Evolutionary conservation across 495 filamentous ascomycete genomes (phyloP), one percentile per base, ranked within the genome.

Genomic region (Aspergillus olivimuriae): DNA sequence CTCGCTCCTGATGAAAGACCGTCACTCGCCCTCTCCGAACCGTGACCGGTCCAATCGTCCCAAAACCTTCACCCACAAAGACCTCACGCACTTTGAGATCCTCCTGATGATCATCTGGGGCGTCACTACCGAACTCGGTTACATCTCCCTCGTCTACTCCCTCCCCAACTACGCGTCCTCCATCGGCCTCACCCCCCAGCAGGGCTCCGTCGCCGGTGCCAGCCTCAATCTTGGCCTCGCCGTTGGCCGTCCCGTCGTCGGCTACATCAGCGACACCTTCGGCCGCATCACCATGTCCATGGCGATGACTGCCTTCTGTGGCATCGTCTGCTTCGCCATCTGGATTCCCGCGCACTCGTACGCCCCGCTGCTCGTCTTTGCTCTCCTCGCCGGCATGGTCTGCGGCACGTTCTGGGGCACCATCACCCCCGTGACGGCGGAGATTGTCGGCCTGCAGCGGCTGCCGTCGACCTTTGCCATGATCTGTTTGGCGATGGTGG

Each of bases 361-460:
- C 44, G 75, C 74, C 0, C 73, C 80, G 0, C 58, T 86, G 21
- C 69, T 88, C 20, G 70, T 87, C 43, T 89, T 82, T 49, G 74
- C 82, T 1, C 44, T 88, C 4, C 62, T 83, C 9, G 65, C 68
- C 2, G 84, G 86, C 0, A 66, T 65, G n/a, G 77, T 88, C 4
- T 74, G 77, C 12, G 86, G 85, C 12, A 77, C 75, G 1, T 83
- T 86, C 46, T 88, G 85, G 84, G 74, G 75, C 1, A 81, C 78
- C 4, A 68, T 82, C 17, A 80, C 66, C 1, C 85, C 85, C 0
- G 75, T 89, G 10, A 69, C 74, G 17, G 78, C 81, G 1, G 84
- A 89, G 53, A 76, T 87, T 6, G 78, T 87, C 17, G 83, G 83
- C 0, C 47, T 88, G 8, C 62, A 70, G 41, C 35, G 35, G 19